Evolutionary conservation across 179 eudicot genomes (phyloP).

Genomic region (Nepenthes alata): DNA sequence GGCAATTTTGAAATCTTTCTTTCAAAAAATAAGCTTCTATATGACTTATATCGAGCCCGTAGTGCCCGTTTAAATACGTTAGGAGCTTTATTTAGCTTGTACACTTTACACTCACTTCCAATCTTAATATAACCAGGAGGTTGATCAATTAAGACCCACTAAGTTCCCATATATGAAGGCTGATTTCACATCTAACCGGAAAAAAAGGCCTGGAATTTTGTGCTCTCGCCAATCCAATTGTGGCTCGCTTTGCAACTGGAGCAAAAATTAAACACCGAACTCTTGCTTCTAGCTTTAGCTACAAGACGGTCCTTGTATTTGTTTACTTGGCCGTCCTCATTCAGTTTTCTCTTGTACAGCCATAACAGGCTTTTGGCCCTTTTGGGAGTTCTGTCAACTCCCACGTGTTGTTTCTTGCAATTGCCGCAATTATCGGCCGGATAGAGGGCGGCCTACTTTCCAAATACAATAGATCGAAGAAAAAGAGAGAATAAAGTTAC

Average conservation of each 20-base stretch:
- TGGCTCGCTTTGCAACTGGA: background rate
- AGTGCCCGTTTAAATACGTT: conserved; percentile 3
- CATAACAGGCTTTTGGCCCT: no score
- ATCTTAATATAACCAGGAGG: conserved; percentile 2
- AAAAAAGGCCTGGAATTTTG: conserved; percentile 1
- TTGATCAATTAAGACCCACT: background rate
- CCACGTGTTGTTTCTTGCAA: no score
- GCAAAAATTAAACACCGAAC: background rate
- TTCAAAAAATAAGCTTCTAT: conserved; percentile 3
- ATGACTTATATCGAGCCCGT: background rate
- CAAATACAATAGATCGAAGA: no score
- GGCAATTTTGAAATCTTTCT: background rate
- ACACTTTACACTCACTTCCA: background rate
- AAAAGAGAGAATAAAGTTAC: no score
- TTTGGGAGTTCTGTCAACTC: no score
- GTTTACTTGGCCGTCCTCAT: background rate
- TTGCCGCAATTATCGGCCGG: no score
- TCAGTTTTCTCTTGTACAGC: background rate
- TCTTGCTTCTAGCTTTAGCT: conserved; percentile 1
- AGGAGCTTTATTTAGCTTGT: background rate
- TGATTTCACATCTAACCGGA: conserved; percentile 3
- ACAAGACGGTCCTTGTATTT: conserved; percentile 1
- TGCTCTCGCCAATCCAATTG: background rate
- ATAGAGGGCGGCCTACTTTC: no score
- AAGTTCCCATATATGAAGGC: background rate